Conservation (phyloP, 169 alveolate species). For the Cryptosporidium baileyi region DNA sequence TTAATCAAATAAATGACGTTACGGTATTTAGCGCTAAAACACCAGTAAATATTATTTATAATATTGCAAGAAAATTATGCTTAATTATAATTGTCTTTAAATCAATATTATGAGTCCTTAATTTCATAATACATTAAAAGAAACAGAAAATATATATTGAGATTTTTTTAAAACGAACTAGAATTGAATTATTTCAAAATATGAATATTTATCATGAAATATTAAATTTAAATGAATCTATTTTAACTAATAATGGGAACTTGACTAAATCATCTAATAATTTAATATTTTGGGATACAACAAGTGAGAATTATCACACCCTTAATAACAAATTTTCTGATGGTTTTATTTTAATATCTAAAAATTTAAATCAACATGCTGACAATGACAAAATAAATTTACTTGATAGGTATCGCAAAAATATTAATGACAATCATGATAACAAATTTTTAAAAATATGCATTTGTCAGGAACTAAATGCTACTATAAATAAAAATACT, state of each 20-base stretch:
- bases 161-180: too few species aligned
- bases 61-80: too few species aligned
- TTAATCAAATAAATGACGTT: too few species aligned
- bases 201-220: conserved; percentile 11
- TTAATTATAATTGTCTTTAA: too few species aligned
- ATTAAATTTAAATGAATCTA: conserved; percentile 1
- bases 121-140: too few species aligned
- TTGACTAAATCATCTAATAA: background rate
- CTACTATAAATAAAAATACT: background rate
- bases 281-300: conserved; percentile 18
- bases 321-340: background rate
- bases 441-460: conserved; percentile 4
- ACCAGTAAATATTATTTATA: too few species aligned
- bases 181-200: background rate
- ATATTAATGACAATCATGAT: background rate
- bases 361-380: background rate
- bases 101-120: too few species aligned
- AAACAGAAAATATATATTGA: too few species aligned
- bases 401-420: background rate
- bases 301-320: conserved; percentile 38
- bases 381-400: background rate
- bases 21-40: too few species aligned
- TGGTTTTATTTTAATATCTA: conserved; percentile 27
- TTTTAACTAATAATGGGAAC: background rate
- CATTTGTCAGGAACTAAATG: conserved; percentile 9